Conservation (phyloP, 208 protist species). For the Leishmania gerbilli region DNA sequence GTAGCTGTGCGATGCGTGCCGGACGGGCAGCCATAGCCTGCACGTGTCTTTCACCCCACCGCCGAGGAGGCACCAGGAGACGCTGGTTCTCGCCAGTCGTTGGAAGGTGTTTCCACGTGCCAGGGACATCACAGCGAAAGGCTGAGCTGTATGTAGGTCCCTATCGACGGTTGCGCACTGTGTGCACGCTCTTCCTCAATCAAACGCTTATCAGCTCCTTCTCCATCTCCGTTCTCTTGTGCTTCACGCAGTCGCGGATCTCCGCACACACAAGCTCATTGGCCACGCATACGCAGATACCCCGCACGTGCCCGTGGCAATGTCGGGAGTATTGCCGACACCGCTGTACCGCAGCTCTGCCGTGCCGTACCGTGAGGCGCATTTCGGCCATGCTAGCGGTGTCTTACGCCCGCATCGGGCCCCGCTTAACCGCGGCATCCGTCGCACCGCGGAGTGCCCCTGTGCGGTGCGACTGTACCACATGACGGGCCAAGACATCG, state of each 20-base stretch:
- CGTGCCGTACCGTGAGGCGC: background rate
- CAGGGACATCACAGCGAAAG: too few species aligned
- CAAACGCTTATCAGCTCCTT: background rate
- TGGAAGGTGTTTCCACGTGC: too few species aligned
- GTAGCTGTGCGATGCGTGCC: background rate
- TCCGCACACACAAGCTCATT: background rate
- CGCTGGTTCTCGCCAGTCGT: too few species aligned
- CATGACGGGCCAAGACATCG: slow-evolving; percentile 19
- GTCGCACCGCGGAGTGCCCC: slow-evolving; percentile 45
- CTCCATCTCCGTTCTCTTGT: background rate
- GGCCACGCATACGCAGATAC: background rate
- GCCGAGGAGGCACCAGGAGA: too few species aligned
- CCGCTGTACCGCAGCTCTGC: background rate
- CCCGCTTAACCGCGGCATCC: slow-evolving; percentile 24
- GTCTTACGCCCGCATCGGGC: background rate
- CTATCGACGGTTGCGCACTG: background rate
- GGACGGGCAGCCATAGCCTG: too few species aligned
- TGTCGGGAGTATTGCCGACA: slow-evolving; percentile 1
- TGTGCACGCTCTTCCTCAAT: background rate
- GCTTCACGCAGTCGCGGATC: background rate
- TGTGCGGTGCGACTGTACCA: slow-evolving; percentile 51
- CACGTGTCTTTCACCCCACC: too few species aligned
- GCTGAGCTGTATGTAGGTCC: background rate
- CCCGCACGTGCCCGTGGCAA: background rate
- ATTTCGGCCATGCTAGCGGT: background rate